phyloP scores from a whole-genome alignment of 2,329 filamentous ascomycete species.

The Neoarthrinium moseri region DNA sequence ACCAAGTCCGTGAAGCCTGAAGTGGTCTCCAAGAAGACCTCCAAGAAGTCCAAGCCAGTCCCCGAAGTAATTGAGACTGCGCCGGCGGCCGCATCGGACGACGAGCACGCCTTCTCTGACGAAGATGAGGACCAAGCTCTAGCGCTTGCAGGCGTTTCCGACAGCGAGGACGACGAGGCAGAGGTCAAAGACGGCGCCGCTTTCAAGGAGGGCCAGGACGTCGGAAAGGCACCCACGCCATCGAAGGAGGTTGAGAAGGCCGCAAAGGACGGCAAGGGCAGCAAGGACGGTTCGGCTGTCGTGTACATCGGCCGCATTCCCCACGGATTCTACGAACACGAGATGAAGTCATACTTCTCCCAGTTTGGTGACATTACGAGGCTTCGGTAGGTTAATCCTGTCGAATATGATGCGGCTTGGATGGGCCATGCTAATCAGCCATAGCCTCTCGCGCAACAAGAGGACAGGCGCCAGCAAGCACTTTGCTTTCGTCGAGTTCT shows the following conservation, averaged over 20 bases:
- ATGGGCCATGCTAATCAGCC: not conserved
- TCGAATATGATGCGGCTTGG: not conserved
- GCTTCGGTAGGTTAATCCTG: conserved; percentile 61
- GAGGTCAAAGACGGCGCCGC: conserved; percentile 30
- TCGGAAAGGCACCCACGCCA: conserved; percentile 49
- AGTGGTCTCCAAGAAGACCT: conserved; percentile 42
- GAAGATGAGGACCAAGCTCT: conserved; percentile 41
- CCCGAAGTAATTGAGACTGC: conserved; percentile 6
- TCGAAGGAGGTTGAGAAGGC: conserved; percentile 42
- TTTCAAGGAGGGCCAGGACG: conserved; percentile 48
- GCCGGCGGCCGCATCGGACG: not conserved
- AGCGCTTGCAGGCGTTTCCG: conserved; percentile 44
- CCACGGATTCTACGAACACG: conserved; percentile 88
- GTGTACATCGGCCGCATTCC: conserved; percentile 90
- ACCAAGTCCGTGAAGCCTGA: conserved; percentile 38
- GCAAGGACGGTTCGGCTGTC: conserved; percentile 65
- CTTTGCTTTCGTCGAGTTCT: conserved; percentile 92
- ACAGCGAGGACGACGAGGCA: conserved; percentile 40
- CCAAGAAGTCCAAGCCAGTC: not conserved
- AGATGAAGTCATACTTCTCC: conserved; percentile 90
- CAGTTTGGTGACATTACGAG: conserved; percentile 84
- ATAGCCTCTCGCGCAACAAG: conserved; percentile 90
- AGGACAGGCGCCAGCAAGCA: conserved; percentile 90
- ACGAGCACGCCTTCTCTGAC: conserved; percentile 23
- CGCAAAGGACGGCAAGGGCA: conserved; percentile 36